A percentile compares a stretch with the other conserved stretches of the same genome.
These are phyloP conservation scores for Penicillium cosmopolitanum DNA, from an alignment of 495 filamentous ascomycete species.

Conservation along the genomic window DNA sequence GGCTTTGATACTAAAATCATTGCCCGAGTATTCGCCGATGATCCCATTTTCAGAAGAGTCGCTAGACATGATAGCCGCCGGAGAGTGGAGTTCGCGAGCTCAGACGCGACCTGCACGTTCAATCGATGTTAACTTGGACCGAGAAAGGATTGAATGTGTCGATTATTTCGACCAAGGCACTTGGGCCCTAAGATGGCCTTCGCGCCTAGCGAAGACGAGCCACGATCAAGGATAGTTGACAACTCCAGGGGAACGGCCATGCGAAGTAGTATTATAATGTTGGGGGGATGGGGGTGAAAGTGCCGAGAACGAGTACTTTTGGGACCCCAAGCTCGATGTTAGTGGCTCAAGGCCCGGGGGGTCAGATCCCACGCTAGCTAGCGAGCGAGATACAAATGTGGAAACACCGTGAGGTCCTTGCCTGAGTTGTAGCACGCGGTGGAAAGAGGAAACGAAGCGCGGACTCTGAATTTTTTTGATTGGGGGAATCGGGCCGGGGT, in stretches of 20 bases:
- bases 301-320: background rate
- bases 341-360: background rate
- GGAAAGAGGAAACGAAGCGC: slow-evolving; percentile 4
- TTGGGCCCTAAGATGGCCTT: background rate
- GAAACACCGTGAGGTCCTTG: slow-evolving; percentile 9
- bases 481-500: background rate
- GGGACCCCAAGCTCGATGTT: slow-evolving; percentile 2
- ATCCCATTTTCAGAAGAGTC: slow-evolving; percentile 10
- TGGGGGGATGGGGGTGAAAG: background rate
- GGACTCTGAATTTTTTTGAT: background rate
- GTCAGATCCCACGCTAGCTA: slow-evolving; percentile 4
- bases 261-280: slow-evolving; percentile 4
- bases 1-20: slow-evolving; percentile 17
- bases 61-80: slow-evolving; percentile 8
- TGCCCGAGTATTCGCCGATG: slow-evolving; percentile 17
- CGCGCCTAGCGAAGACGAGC: slow-evolving; percentile 7
- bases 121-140: no score
- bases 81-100: background rate
- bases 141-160: background rate
- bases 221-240: slow-evolving; percentile 2
- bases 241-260: background rate
- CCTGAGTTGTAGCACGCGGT: background rate
- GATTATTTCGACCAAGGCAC: slow-evolving; percentile 1
- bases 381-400: slow-evolving; percentile 6
- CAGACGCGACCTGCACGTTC: background rate